These are phyloP conservation scores for Penicillium turbatum DNA, from an alignment of 495 filamentous ascomycete genomes.

Conservation along the genomic window DNA sequence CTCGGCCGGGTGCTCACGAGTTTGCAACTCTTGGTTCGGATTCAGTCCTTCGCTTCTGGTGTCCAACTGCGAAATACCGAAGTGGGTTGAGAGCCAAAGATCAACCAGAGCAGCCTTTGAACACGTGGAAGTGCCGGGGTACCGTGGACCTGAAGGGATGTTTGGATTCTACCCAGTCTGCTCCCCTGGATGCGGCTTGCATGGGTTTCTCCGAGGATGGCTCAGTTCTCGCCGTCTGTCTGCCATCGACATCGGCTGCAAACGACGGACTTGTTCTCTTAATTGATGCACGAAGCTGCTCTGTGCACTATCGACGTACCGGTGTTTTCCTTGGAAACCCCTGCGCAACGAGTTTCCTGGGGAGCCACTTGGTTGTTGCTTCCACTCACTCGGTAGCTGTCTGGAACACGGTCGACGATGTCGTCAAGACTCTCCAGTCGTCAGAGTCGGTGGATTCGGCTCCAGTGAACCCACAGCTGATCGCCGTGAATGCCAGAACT, in stretches of 20 bases:
- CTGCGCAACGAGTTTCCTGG: slow-evolving; percentile 33
- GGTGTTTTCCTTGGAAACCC: slow-evolving; percentile 31
- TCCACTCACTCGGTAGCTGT: slow-evolving; percentile 34
- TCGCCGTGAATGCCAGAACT: slow-evolving; percentile 37
- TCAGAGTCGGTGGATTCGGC: slow-evolving; percentile 7
- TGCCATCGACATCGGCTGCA: slow-evolving; percentile 24
- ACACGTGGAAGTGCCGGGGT: slow-evolving; percentile 69
- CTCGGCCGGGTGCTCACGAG: slow-evolving; percentile 57
- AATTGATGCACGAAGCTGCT: slow-evolving; percentile 34
- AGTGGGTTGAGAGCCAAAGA: slow-evolving; percentile 57
- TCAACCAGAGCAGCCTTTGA: slow-evolving; percentile 47
- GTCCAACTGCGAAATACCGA: slow-evolving; percentile 56
- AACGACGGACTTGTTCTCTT: slow-evolving; percentile 30
- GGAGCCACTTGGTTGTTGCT: slow-evolving; percentile 33
- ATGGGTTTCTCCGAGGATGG: slow-evolving; percentile 82
- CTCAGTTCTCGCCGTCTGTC: slow-evolving; percentile 68
- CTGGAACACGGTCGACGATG: slow-evolving; percentile 44
- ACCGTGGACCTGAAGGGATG: slow-evolving; percentile 49
- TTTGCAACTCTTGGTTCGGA: slow-evolving; percentile 87
- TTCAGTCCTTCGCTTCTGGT: slow-evolving; percentile 72
- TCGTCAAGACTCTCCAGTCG: slow-evolving; percentile 28
- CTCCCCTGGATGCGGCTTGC: slow-evolving; percentile 23
- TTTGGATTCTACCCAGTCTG: slow-evolving; percentile 36
- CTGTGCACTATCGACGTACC: slow-evolving; percentile 31
- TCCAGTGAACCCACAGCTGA: slow-evolving; percentile 14